phyloP scores from a whole-genome alignment of 2,329 filamentous ascomycete genomes.

The Calonectria henricotiae region DNA sequence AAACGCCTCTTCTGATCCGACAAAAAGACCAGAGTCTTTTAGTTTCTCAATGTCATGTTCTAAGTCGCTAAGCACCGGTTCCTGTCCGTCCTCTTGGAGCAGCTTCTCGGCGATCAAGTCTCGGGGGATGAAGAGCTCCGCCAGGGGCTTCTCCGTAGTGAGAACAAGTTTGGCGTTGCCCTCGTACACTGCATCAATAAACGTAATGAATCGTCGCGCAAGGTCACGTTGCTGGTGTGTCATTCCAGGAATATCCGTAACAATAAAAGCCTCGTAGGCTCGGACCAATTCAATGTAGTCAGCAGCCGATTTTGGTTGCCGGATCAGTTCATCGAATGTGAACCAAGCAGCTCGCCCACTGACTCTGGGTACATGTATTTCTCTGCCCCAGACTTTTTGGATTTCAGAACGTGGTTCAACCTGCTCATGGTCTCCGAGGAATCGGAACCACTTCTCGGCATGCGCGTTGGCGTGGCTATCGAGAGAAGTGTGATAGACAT shows the following conservation, averaged over 20 bases:
- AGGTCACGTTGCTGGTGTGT: conserved; percentile 88
- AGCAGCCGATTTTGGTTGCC: conserved; percentile 89
- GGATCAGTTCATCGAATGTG: conserved; percentile 93
- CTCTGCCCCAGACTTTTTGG: conserved; percentile 93
- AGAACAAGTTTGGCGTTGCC: conserved; percentile 93
- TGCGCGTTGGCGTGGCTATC: conserved; percentile 84
- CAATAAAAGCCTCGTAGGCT: conserved; percentile 92
- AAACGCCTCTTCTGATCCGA: conserved; percentile 96
- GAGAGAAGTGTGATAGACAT: conserved; percentile 93
- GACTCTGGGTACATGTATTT: conserved; percentile 89
- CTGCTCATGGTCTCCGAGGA: conserved; percentile 88
- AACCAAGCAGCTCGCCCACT: conserved; percentile 93
- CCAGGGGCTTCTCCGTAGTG: conserved; percentile 88
- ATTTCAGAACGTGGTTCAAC: conserved; percentile 82
- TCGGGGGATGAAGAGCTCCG: conserved; percentile 87
- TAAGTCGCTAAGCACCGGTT: conserved; percentile 88
- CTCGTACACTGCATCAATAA: conserved; percentile 97
- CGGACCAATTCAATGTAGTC: conserved; percentile 95
- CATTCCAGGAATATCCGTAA: conserved; percentile 95
- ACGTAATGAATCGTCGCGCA: conserved; percentile 94
- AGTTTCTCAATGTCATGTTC: conserved; percentile 88
- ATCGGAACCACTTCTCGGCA: conserved; percentile 95
- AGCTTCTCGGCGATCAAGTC: conserved; percentile 76
- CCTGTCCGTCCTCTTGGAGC: conserved; percentile 67
- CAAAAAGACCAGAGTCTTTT: conserved; percentile 90